Conservation (phyloP, 768 basidiomycete genomes). For the Paxillus rubicundulus region DNA sequence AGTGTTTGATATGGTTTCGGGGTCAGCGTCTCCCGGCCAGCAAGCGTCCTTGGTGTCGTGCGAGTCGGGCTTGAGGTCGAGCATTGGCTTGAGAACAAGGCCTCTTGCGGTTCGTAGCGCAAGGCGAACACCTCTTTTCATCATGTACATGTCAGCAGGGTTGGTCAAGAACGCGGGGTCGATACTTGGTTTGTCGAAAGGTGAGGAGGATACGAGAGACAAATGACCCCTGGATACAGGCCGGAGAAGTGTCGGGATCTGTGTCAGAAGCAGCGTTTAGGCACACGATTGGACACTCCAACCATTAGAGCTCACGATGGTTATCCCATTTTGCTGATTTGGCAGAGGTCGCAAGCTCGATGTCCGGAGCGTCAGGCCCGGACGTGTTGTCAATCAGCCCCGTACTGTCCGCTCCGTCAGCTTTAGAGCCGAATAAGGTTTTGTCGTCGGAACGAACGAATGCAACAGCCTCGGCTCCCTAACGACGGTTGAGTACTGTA, state of each 20-base stretch:
- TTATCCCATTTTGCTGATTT: not conserved
- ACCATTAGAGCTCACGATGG: not conserved
- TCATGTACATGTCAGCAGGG: conserved; percentile 14
- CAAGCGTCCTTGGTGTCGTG: conserved; percentile 12
- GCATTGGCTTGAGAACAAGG: conserved; percentile 7
- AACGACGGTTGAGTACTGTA: not conserved
- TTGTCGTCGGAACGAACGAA: conserved; percentile 19
- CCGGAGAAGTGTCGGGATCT: not conserved
- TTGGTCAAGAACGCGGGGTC: conserved; percentile 17
- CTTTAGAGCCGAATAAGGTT: conserved; percentile 6
- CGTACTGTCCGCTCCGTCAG: not conserved
- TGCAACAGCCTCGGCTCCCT: conserved; percentile 15
- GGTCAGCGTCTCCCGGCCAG: conserved; percentile 23
- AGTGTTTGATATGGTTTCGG: conserved; percentile 14
- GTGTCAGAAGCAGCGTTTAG: not conserved
- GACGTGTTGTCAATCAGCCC: conserved; percentile 6
- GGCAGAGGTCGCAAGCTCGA: conserved; percentile 2
- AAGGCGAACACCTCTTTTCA: conserved; percentile 19
- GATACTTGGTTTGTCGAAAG: conserved; percentile 14
- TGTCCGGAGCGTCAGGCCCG: conserved; percentile 9
- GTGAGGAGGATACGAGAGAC: conserved; percentile 1
- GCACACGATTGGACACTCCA: not conserved
- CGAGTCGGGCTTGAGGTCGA: conserved; percentile 8
- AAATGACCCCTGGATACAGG: not conserved
- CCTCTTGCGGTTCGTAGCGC: conserved; percentile 18